These are phyloP conservation scores for Rhododendron ovatum DNA, from an alignment of 148 eudicot genomes.

Conservation along the genomic window DNA sequence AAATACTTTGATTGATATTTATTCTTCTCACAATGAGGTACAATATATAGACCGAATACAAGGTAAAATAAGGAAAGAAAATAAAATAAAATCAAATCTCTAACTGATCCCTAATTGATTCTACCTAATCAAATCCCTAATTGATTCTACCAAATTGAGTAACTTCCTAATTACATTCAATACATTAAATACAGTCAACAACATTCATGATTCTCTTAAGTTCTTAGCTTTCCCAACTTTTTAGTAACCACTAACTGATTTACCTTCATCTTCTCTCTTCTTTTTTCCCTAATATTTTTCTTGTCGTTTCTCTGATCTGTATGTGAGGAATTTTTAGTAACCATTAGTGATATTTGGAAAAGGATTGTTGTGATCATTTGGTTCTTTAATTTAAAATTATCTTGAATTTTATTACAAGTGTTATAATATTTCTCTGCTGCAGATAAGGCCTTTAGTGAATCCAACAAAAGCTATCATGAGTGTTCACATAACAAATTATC, in stretches of 20 bases:
- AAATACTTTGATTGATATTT: too few species aligned
- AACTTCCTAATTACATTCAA: too few species aligned
- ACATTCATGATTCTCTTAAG: not conserved
- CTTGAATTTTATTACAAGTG: not conserved
- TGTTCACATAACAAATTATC: slow-evolving; percentile 45
- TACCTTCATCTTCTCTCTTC: not conserved
- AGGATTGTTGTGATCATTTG: not conserved
- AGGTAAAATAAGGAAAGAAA: too few species aligned
- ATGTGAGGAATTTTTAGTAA: not conserved
- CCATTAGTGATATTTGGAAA: not conserved
- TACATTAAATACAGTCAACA: too few species aligned
- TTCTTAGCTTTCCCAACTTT: not conserved
- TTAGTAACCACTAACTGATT: not conserved
- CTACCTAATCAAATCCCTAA: too few species aligned
- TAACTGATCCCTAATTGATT: too few species aligned
- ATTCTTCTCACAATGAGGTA: too few species aligned
- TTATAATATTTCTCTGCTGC: slow-evolving; percentile 24
- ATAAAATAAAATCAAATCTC: too few species aligned
- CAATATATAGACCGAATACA: too few species aligned
- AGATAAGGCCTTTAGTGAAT: slow-evolving; percentile 89
- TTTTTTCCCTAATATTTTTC: not conserved
- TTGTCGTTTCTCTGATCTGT: not conserved
- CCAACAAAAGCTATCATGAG: slow-evolving; percentile 84
- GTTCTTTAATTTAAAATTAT: not conserved
- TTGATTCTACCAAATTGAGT: too few species aligned